These are phyloP conservation scores for Dothiorella sarmentorum DNA, from an alignment of 2,329 filamentous ascomycete genomes.

Conservation along the genomic window DNA sequence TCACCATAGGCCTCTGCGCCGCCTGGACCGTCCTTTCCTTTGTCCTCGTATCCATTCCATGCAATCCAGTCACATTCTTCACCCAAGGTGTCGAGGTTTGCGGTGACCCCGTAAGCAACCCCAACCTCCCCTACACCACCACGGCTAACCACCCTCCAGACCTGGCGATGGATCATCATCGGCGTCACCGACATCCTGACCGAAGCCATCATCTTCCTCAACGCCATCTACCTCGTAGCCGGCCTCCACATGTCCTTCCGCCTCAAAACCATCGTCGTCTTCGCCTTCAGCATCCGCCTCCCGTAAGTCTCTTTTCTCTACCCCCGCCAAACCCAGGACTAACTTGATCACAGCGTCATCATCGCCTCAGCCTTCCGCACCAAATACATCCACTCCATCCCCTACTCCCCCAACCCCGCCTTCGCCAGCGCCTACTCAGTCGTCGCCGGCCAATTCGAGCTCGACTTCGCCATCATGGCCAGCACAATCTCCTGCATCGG, in stretches of 20 bases:
- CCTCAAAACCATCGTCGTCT: constrained; percentile 28
- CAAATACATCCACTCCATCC: constrained; percentile 23
- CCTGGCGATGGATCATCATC: constrained; percentile 31
- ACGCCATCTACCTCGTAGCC: constrained; percentile 19
- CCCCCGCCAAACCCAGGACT: background rate
- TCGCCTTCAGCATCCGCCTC: constrained; percentile 31
- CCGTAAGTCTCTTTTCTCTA: constrained; percentile 19
- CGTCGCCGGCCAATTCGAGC: constrained; percentile 35
- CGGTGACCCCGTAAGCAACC: constrained; percentile 23
- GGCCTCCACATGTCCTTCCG: constrained; percentile 29
- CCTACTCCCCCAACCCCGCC: constrained; percentile 20
- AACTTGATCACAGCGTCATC: constrained; percentile 22
- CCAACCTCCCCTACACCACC: background rate
- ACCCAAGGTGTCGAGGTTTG: constrained; percentile 17
- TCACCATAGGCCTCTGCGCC: constrained; percentile 23
- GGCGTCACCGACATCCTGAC: constrained; percentile 28
- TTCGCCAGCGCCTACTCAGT: constrained; percentile 26
- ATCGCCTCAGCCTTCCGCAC: constrained; percentile 27
- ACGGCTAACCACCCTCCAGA: constrained; percentile 19
- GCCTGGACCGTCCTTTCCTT: constrained; percentile 28
- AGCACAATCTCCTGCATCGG: constrained; percentile 32
- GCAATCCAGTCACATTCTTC: constrained; percentile 26
- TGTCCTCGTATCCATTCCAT: constrained; percentile 28
- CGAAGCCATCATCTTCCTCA: constrained; percentile 27
- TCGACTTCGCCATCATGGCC: constrained; percentile 35